Base-by-base conservation (phyloP, 2,329 filamentous ascomycete genomes). In the Alternaria dauci region DNA sequence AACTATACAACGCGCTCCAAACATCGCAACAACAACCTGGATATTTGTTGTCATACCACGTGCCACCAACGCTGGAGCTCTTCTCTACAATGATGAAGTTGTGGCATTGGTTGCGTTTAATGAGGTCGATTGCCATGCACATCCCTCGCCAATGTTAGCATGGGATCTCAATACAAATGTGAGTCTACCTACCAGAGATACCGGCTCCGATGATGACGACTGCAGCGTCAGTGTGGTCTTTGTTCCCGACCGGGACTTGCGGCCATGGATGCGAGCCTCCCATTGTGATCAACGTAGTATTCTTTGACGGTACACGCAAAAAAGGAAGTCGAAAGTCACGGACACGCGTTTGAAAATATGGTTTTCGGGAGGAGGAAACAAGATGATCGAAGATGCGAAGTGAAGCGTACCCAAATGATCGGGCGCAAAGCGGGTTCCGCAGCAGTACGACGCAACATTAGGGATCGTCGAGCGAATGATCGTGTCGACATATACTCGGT, bases 31-130 rank as follows among this genome's bases (percentile, higher is more conserved):
- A 85, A 66, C 83, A 85, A 7, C 82, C 86, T 3, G 84, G 86
- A 65, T 86, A 88, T 58, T 82, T 83, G 70, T 87, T 86, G 65
- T 87, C 85, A 50, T 74, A 73, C 84, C 83, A 86, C 12, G 83
- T 86, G 4, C 85, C 85, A 6, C 84, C 84, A 11, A 87, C 73
- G 2, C 81, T 81, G 16, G 81, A 81, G 28, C 82, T 83, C 72
- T 87, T 87, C 68, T 88, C 85, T 2, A 87, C 72, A 26, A 88
- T 85, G 55, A 87, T 78, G 66, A 87, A 86, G 65, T 87, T 86
- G 41, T 80, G 80, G 64, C 81, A 83, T 44, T 83, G 80, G 66
- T 83, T 83, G 8, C 78, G 76, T 56, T 81, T 83, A 66, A 88
- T 81, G 41, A 88, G 77, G 55, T 87, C 84, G 58, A 88, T 87